Base-by-base conservation (phyloP, 2,329 filamentous ascomycete species). In the Hypoxylon rubiginosum region DNA sequence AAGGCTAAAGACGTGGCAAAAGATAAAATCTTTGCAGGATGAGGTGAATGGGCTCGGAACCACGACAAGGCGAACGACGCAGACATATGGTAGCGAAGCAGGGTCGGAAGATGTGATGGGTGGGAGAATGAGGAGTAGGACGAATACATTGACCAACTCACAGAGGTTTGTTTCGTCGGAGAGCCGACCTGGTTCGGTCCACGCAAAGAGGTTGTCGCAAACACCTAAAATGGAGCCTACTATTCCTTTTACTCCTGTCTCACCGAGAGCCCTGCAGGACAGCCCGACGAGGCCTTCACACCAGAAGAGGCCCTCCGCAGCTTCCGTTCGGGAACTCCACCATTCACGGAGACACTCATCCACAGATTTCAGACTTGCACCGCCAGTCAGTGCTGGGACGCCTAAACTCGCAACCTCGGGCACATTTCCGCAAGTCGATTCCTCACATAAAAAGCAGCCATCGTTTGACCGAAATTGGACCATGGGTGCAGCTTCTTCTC, bases 1-100 rank as follows among this genome's bases (percentile, higher is more conserved):
- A 62, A 88, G 95, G 66, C 81, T 98, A 67, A 97, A 97, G 79
- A 97, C 94, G 1, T 98, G 95, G 95, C 93, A 97, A 79, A 97
- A 96, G 80, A 94, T 98, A 78, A 97, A 97, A 79, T 84, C 89
- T 3, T 85, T 98, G 68, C 95, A 98, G 77, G 92, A 97, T 74
- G 93, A 97, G 78, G 90, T 96, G 45, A 91, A 87, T 68, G 86
- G 86, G 48, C 80, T 78, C 32, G 79, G 75, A 15, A 68, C 67
- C 19, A 67, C 79, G 26, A 82, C 81, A 10, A 82, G 85, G 62
- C 82, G 86, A 55, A 86, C 83, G 50, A 89, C 86, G 0, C 82
- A 83, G 61, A 84, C 82, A 1, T 88, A 87, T 74, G 86, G 83
- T 50, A 89, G 86, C 74, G 88, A 90, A 43, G 81, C 82, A 45